Percentiles rank a stretch among this genome's conserved stretches.
phyloP scores from a whole-genome alignment of 2,329 filamentous ascomycete genomes.

The Purpureocillium takamizusanense region DNA sequence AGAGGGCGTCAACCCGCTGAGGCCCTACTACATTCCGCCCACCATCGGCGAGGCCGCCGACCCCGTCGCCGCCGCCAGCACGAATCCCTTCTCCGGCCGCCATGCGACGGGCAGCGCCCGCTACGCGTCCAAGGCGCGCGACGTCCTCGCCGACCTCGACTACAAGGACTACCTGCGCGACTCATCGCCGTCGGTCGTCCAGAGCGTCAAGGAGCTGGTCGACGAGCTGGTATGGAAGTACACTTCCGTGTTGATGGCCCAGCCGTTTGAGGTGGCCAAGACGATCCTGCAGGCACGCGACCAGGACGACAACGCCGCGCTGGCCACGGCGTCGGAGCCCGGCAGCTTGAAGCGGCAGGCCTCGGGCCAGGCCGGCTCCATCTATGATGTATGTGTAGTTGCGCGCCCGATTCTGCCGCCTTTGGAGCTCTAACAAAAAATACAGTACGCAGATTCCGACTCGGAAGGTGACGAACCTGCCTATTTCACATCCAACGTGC shows the following conservation, averaged over 20 bases:
- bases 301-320: constrained; percentile 38
- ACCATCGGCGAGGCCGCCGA: constrained; percentile 40
- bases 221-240: constrained; percentile 91
- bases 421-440: too few relatives aligned
- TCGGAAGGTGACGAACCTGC: constrained; percentile 70
- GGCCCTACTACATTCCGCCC: constrained; percentile 61
- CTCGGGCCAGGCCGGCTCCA: constrained; percentile 22
- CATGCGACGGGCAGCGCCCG: constrained; percentile 28
- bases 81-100: constrained; percentile 36
- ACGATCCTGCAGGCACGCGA: constrained; percentile 72
- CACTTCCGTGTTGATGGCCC: constrained; percentile 75
- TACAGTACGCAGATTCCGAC: constrained; percentile 43
- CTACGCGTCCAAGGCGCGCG: constrained; percentile 55
- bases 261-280: constrained; percentile 97
- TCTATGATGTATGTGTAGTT: constrained; percentile 21
- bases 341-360: constrained; percentile 17
- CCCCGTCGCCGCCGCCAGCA: constrained; percentile 25
- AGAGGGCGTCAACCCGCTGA: constrained; percentile 51
- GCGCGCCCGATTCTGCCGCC: too few relatives aligned
- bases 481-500: constrained; percentile 67
- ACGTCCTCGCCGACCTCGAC: constrained; percentile 83
- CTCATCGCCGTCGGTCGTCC: constrained; percentile 62
- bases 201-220: constrained; percentile 65
- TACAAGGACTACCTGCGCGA: constrained; percentile 82
- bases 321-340: constrained; percentile 13